These are phyloP conservation scores for Flueggea neowawraea DNA, from an alignment of 441 rosid genomes.

Conservation along the genomic window DNA sequence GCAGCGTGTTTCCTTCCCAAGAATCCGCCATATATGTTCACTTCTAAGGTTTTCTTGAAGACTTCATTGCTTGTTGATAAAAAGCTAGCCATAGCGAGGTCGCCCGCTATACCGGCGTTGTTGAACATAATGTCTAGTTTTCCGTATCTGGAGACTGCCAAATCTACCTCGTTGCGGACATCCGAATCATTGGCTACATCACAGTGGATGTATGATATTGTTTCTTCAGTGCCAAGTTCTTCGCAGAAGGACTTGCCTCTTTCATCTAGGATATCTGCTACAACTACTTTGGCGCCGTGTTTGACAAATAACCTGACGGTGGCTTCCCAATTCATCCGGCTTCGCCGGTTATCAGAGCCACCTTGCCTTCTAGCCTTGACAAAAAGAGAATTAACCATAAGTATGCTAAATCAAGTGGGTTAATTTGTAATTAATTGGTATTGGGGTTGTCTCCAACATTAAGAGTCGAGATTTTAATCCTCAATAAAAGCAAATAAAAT, in stretches of 20 bases:
- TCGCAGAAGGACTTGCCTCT: constrained; percentile 1
- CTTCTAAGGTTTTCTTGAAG: constrained; percentile 28
- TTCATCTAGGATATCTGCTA: constrained; percentile 1
- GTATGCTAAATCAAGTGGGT: too few relatives aligned
- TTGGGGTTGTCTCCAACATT: too few relatives aligned
- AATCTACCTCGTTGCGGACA: constrained; percentile 26
- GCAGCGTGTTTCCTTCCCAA: constrained; percentile 41
- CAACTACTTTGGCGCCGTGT: constrained; percentile 4
- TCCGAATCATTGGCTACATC: constrained; percentile 20
- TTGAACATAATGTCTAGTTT: constrained; percentile 44
- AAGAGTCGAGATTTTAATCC: too few relatives aligned
- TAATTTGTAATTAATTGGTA: background rate
- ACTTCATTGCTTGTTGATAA: too few relatives aligned
- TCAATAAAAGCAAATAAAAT: too few relatives aligned
- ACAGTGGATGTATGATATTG: constrained; percentile 11
- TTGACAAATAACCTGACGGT: background rate
- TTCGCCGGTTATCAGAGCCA: constrained; percentile 10
- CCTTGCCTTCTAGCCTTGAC: constrained; percentile 13
- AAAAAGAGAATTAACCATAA: too few relatives aligned
- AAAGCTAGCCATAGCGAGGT: constrained; percentile 19
- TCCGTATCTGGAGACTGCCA: constrained; percentile 29
- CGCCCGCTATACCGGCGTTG: constrained; percentile 34
- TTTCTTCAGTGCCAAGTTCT: constrained; percentile 9
- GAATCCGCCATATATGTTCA: constrained; percentile 37
- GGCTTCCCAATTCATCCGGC: constrained; percentile 4